These are phyloP conservation scores for Xylariaceae sp. DNA, from an alignment of 2,329 filamentous ascomycete genomes.

Conservation along the genomic window DNA sequence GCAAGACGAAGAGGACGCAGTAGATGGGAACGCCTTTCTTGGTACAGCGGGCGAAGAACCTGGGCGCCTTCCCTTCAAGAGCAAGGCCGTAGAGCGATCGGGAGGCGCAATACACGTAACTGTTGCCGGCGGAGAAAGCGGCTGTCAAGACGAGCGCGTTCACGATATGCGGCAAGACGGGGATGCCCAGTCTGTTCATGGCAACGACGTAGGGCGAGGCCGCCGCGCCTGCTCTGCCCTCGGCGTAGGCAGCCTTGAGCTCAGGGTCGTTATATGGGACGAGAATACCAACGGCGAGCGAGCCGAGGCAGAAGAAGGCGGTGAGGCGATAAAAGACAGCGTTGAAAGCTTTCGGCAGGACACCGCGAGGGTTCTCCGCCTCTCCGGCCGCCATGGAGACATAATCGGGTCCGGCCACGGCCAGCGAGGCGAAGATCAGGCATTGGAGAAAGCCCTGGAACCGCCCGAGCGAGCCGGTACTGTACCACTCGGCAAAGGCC, in stretches of 20 bases:
- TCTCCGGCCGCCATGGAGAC: constrained; percentile 61
- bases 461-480: constrained; percentile 58
- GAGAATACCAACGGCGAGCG: constrained; percentile 65
- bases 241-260: constrained; percentile 54
- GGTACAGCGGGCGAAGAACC: constrained; percentile 55
- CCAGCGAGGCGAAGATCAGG: constrained; percentile 65
- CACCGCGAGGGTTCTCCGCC: constrained; percentile 61
- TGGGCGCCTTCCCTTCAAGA: constrained; percentile 61
- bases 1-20: constrained; percentile 60
- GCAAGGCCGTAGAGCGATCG: constrained; percentile 64
- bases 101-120: constrained; percentile 62
- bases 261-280: constrained; percentile 63
- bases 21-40: constrained; percentile 66
- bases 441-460: constrained; percentile 74
- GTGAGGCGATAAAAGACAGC: constrained; percentile 74
- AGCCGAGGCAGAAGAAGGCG: constrained; percentile 69
- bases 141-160: constrained; percentile 67
- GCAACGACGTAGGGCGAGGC: constrained; percentile 63
- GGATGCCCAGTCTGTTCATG: constrained; percentile 61
- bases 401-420: constrained; percentile 56
- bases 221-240: constrained; percentile 59
- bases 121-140: constrained; percentile 63
- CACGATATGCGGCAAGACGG: constrained; percentile 62
- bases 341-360: constrained; percentile 70
- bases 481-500: constrained; percentile 62